Percentiles rank a stretch among this genome's conserved stretches.
Conservation (phyloP, 805 yeast species). For the Wickerhamomyces queroliae region DNA sequence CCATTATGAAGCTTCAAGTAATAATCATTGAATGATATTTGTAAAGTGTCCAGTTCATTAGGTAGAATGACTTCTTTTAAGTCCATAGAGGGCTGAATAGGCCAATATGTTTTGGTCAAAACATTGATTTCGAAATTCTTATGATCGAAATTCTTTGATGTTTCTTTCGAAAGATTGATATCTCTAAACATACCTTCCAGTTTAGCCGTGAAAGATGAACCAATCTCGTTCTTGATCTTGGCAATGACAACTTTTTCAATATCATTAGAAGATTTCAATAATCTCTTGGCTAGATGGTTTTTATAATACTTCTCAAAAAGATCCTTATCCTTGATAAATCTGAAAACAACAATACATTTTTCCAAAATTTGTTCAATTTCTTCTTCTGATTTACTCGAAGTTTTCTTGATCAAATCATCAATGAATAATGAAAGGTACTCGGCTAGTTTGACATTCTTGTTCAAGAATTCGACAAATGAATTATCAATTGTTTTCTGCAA, state of each 20-base stretch:
- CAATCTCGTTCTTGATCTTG: conserved; percentile 68
- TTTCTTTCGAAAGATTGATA: conserved; percentile 51
- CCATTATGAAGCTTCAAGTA: conserved; percentile 50
- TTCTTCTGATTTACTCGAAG: conserved; percentile 40
- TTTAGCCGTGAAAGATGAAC: conserved; percentile 71
- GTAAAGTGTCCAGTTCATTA: conserved; percentile 33
- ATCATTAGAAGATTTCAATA: conserved; percentile 50
- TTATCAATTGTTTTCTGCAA: conserved; percentile 51
- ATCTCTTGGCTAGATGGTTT: conserved; percentile 78
- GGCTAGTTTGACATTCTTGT: conserved; percentile 39
- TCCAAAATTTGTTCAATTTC: conserved; percentile 41
- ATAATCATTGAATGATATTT: conserved; percentile 41
- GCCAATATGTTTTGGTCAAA: conserved; percentile 65
- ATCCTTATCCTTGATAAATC: conserved; percentile 76
- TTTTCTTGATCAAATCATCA: conserved; percentile 49
- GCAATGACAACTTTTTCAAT: conserved; percentile 65
- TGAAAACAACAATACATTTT: conserved; percentile 55
- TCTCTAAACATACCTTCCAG: conserved; percentile 87
- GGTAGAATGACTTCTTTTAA: conserved; percentile 36
- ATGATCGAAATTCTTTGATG: conserved; percentile 35
- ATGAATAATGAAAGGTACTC: conserved; percentile 54
- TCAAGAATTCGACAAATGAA: conserved; percentile 58
- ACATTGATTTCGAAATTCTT: conserved; percentile 43
- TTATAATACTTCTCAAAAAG: conserved; percentile 80
- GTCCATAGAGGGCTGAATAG: conserved; percentile 36